Evolutionary conservation across 148 eudicot genomes (phyloP), one percentile per base, ranked within the genome.

Genomic region (Rheum nobile): DNA sequence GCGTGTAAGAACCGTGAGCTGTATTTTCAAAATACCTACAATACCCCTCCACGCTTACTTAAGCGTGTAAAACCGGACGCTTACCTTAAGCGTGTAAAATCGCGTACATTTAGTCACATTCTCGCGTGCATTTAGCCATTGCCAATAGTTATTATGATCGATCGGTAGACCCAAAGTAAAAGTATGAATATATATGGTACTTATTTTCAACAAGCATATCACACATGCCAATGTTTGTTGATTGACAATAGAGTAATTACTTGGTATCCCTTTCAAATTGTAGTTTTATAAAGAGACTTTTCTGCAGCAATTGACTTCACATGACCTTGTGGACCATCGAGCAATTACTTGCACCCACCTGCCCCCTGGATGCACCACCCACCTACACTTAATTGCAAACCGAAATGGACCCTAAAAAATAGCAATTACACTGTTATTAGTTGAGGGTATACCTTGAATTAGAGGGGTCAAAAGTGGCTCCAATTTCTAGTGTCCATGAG

Each of bases 221-320:
- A 59, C 67, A 59, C 67, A 59, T 59, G 67, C 67, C 2, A 59
- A 59, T 59, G 67, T 59, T 59, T 59, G 67, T 59, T 26, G 67
- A 59, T 59, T 11, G 67, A 29, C 1, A 52, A 55, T 5, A 55
- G 13, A 55, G 31, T 55, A 55, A 55, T 22, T 50, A 50, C 6
- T 10, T 41, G 67, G 34, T 29, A 59, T 28, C 67, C 4, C 19
- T 65, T 65, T 65, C 70, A 32, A 65, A 65, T 14, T 16, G 70
- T 16, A 31, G 38, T 31, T 65, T 14, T 24, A 48, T 55, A 4
- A 34, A 21, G 32, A 31, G 70, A 65, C 70, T 65, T 65, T 65
- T 65, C 41, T 34, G 32, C 16, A 65, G 41, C 7, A 55, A 24
- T 48, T 48, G 11, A 59, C 35, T 9, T 61, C 37, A 61, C 67